phyloP scores from a whole-genome alignment of 768 basidiomycete genomes.

The Clitopilus hobsonii region DNA sequence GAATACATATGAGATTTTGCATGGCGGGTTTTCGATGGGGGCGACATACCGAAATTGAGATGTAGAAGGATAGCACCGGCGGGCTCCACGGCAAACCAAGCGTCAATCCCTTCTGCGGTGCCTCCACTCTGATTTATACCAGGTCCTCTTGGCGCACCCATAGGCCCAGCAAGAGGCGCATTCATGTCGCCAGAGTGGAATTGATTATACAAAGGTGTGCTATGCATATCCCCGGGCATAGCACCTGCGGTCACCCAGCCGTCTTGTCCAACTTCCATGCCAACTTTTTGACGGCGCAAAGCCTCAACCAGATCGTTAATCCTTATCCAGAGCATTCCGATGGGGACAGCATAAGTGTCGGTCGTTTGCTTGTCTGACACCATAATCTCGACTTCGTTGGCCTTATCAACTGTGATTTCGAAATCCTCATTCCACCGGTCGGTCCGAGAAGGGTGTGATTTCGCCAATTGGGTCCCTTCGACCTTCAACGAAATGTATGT shows the following conservation, averaged over 20 bases:
- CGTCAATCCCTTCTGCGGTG: conserved; percentile 79
- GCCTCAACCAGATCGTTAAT: conserved; percentile 94
- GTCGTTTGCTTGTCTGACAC: conserved; percentile 89
- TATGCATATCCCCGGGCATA: conserved; percentile 57
- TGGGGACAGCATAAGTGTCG: conserved; percentile 78
- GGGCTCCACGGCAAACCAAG: conserved; percentile 97
- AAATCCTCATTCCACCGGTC: conserved; percentile 99
- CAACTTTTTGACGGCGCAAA: conserved; percentile 86
- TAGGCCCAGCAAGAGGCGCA: conserved; percentile 38
- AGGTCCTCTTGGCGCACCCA: conserved; percentile 33
- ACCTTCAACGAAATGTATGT: conserved; percentile 93
- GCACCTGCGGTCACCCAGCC: conserved; percentile 96
- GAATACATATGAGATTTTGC: conserved; percentile 7
- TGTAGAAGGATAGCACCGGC: conserved; percentile 88
- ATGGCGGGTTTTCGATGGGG: conserved; percentile 3
- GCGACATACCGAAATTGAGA: conserved; percentile 90
- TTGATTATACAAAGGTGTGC: conserved; percentile 18
- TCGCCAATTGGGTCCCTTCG: conserved; percentile 90
- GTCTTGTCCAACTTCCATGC: conserved; percentile 78
- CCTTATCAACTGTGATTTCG: conserved; percentile 94
- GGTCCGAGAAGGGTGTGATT: conserved; percentile 88
- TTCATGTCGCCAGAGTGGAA: conserved; percentile 34
- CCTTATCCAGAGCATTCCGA: conserved; percentile 92
- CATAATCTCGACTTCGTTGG: conserved; percentile 96
- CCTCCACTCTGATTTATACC: conserved; percentile 29